Percentiles rank a stretch among this genome's conserved stretches.
These are phyloP conservation scores for Monascus ruber DNA, from an alignment of 2,329 filamentous ascomycete genomes.

Conservation along the genomic window DNA sequence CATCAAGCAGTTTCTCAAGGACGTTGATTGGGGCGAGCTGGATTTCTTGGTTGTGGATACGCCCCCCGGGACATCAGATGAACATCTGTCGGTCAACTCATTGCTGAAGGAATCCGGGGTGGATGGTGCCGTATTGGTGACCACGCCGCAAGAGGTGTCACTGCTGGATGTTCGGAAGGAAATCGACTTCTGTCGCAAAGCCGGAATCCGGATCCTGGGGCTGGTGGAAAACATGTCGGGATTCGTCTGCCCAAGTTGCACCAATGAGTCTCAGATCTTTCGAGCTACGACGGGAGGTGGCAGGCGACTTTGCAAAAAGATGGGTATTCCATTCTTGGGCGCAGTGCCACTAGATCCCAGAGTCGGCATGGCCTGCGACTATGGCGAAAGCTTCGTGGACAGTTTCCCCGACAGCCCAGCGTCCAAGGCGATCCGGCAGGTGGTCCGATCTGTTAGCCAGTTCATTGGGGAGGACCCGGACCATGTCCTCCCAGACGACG, in stretches of 20 bases:
- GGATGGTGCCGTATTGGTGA: slow-evolving; percentile 84
- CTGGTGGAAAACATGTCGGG: slow-evolving; percentile 97
- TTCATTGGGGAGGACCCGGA: slow-evolving; percentile 54
- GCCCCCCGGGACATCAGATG: slow-evolving; percentile 87
- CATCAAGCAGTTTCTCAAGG: slow-evolving; percentile 96
- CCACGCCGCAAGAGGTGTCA: slow-evolving; percentile 88
- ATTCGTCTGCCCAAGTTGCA: slow-evolving; percentile 91
- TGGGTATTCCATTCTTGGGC: slow-evolving; percentile 78
- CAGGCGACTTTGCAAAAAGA: slow-evolving; percentile 66
- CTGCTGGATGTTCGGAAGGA: slow-evolving; percentile 92
- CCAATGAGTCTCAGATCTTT: slow-evolving; percentile 72
- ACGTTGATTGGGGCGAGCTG: slow-evolving; percentile 93
- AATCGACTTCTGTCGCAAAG: slow-evolving; percentile 94
- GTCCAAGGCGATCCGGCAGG: slow-evolving; percentile 65
- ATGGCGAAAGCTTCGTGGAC: slow-evolving; percentile 94
- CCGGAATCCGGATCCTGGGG: slow-evolving; percentile 75
- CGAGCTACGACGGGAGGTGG: slow-evolving; percentile 83
- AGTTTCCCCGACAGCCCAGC: slow-evolving; percentile 88
- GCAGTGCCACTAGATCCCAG: slow-evolving; percentile 83
- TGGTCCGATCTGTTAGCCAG: slow-evolving; percentile 61
- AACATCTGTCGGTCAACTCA: slow-evolving; percentile 87
- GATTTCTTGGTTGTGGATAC: slow-evolving; percentile 93
- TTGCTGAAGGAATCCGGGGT: slow-evolving; percentile 85
- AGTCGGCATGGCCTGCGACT: slow-evolving; percentile 94
- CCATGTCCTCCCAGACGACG: slow-evolving; percentile 30